Evolutionary conservation across 768 basidiomycete genomes (phyloP), one percentile per base, ranked within the genome.

Genomic region (Hortiboletus campestris): DNA sequence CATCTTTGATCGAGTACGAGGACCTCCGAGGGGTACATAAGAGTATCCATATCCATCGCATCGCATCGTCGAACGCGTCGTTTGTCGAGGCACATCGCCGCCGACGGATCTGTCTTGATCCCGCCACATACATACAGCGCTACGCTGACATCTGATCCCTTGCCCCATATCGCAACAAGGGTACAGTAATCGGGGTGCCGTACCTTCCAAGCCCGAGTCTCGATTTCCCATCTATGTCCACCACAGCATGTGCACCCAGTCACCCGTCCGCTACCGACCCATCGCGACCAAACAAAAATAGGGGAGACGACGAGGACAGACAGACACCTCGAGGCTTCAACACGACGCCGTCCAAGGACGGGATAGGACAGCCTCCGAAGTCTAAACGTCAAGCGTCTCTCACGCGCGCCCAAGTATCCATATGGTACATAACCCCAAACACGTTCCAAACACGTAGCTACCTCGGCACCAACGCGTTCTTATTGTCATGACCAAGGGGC

Each of bases 191-290:
- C 35, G 38, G 49, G 36, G 17, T 19, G 29, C 49, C 53, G 46
- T 2, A 28, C 58, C 19, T 48, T 48, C 20, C 46, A 46, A 61
- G 10, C 20, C 36, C 38, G 46, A 49, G 43, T 39, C 20, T 31
- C 41, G 13, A 20, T 22, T 32, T 51, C 54, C 53, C 43, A 14
- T 47, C 46, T 36, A 47, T 8, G 32, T 51, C 45, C 39, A 29
- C 22, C 4, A 25, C 38, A 46, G 44, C 64, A 65, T 61, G 58
- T 67, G 64, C 42, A 60, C 39, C 58, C 35, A 22, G 34, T 44
- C 65, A 64, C 48, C 64, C 64, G 64, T 67, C 41, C 58, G 51
- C 64, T 53, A 42, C 64, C 62, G 64, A 58, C 17, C 13, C 41
- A 10, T 51, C 48, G 13, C 31, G 16, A 35, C 46, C 36, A 19